phyloP scores from a whole-genome alignment of 148 eudicot genomes.

The Rhododendron henanense region DNA sequence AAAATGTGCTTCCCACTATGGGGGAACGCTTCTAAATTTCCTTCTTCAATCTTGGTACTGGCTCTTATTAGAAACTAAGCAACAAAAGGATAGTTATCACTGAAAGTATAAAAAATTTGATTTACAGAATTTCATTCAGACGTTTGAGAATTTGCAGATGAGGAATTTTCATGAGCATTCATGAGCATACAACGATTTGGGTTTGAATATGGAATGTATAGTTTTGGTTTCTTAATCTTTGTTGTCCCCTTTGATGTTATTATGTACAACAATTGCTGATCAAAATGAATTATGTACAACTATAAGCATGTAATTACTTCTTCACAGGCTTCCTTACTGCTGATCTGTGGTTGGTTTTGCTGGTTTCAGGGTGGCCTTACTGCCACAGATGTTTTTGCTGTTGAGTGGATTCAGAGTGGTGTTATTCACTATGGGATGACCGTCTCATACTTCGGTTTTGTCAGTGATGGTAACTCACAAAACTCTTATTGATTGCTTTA shows the following conservation, averaged over 20 bases:
- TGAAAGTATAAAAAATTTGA: background rate
- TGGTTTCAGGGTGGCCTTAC: conserved; percentile 91
- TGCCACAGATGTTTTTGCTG: conserved; percentile 95
- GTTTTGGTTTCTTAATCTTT: background rate
- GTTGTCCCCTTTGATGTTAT: background rate
- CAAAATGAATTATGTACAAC: background rate
- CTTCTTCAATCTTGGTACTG: background rate
- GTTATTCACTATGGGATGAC: conserved; percentile 85
- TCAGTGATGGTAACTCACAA: conserved; percentile 81
- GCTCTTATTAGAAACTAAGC: background rate
- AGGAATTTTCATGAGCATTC: background rate
- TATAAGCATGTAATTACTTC: background rate
- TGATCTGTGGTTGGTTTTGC: conserved; percentile 10
- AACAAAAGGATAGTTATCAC: background rate
- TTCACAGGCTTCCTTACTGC: background rate
- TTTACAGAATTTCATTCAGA: background rate
- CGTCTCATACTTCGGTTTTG: conserved; percentile 90
- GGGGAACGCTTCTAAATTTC: background rate
- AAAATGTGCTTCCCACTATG: background rate
- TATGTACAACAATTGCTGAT: background rate
- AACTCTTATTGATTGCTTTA: conserved; percentile 8
- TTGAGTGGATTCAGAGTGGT: conserved; percentile 92
- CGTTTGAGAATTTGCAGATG: background rate
- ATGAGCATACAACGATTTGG: background rate
- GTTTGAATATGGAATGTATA: background rate